These are phyloP conservation scores for Phialophora tarda DNA, from an alignment of 2,329 filamentous ascomycete genomes.

Conservation along the genomic window DNA sequence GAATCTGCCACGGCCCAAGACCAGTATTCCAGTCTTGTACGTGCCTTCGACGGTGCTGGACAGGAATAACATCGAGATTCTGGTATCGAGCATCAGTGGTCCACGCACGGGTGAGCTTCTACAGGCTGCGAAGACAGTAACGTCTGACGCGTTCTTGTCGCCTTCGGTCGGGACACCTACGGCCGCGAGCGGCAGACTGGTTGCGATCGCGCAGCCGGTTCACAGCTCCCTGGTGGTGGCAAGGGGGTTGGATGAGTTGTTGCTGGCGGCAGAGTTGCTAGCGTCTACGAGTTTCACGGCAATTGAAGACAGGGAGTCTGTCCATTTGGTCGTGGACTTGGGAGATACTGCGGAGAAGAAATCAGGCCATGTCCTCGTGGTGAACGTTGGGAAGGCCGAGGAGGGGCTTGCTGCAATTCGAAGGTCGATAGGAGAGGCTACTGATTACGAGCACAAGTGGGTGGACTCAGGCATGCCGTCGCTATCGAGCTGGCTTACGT, in stretches of 20 bases:
- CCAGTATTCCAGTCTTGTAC: constrained; percentile 59
- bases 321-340: constrained; percentile 65
- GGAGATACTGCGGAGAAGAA: constrained; percentile 49
- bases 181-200: constrained; percentile 67
- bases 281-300: constrained; percentile 44
- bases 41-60: constrained; percentile 63
- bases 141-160: constrained; percentile 67
- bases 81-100: constrained; percentile 57
- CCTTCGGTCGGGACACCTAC: constrained; percentile 73
- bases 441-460: constrained; percentile 76
- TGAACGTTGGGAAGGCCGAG: constrained; percentile 69
- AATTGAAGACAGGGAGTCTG: constrained; percentile 51
- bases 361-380: constrained; percentile 48
- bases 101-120: constrained; percentile 31
- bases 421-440: constrained; percentile 70
- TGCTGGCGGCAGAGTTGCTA: constrained; percentile 48
- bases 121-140: constrained; percentile 43
- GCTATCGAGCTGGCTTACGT: constrained; percentile 68
- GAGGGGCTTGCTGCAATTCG: constrained; percentile 71
- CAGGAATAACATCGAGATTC: constrained; percentile 63
- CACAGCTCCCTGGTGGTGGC: constrained; percentile 79
- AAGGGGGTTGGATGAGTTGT: constrained; percentile 71
- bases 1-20: constrained; percentile 55
- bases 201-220: constrained; percentile 77
- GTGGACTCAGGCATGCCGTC: constrained; percentile 70